phyloP scores from a whole-genome alignment of 306 rosid species.

The Quillaja saponaria region DNA sequence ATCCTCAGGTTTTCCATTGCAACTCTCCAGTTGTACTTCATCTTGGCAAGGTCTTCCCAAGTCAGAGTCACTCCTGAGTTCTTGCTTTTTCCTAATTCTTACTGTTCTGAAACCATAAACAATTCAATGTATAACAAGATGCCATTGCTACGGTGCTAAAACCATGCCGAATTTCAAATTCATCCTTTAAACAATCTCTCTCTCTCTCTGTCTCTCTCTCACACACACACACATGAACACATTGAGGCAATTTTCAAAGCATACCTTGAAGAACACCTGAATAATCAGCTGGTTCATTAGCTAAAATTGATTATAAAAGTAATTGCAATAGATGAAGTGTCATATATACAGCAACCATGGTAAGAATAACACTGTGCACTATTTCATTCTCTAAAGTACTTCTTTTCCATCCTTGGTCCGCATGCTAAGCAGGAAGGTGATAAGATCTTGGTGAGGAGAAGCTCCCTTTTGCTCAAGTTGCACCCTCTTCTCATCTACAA shows the following conservation, averaged over 20 bases:
- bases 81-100: conserved; percentile 65
- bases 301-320: conserved; percentile 58
- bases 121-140: background rate
- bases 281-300: conserved; percentile 51
- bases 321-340: conserved; percentile 61
- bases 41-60: conserved; percentile 78
- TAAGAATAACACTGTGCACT: conserved; percentile 52
- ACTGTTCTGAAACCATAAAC: conserved; percentile 55
- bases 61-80: conserved; percentile 49
- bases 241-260: background rate
- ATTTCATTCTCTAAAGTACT: conserved; percentile 60
- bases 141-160: background rate
- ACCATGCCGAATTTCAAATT: too few relatives aligned
- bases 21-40: conserved; percentile 88
- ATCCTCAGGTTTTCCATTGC: conserved; percentile 69
- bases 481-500: conserved; percentile 45
- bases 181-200: too few relatives aligned
- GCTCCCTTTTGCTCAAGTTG: conserved; percentile 39
- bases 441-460: conserved; percentile 55
- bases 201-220: background rate
- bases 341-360: conserved; percentile 80
- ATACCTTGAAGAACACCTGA: conserved; percentile 71
- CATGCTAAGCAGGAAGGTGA: conserved; percentile 60
- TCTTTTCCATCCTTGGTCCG: conserved; percentile 37
- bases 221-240: too few relatives aligned